Conservation (phyloP, 2,329 filamentous ascomycete genomes). For the Aspergillus sp. region DNA sequence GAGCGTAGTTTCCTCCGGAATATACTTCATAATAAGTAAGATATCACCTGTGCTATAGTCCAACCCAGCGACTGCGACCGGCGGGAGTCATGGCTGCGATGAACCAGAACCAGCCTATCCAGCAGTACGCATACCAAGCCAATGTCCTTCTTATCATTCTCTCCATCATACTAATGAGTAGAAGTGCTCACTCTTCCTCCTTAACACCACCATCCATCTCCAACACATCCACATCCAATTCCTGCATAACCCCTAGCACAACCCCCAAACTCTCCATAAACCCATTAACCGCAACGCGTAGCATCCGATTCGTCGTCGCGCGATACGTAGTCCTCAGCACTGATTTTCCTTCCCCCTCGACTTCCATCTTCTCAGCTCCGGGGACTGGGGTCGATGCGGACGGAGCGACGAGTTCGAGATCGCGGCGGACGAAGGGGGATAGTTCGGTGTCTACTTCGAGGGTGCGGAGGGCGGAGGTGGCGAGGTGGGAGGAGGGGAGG, state of each 20-base stretch:
- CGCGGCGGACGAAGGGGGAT: conserved; percentile 71
- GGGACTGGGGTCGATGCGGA: conserved; percentile 6
- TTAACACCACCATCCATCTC: conserved; percentile 27
- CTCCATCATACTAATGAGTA: no score
- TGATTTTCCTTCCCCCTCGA: conserved; percentile 33
- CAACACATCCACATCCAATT: conserved; percentile 78
- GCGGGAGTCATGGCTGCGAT: no score
- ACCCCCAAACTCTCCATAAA: conserved; percentile 88
- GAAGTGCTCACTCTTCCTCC: conserved; percentile 14
- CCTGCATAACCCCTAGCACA: conserved; percentile 81
- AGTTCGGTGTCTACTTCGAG: conserved; percentile 84
- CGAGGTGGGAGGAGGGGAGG: conserved; percentile 72
- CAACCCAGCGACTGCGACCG: no score
- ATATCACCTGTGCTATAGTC: no score
- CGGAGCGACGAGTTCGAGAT: conserved; percentile 51
- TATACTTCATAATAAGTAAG: no score
- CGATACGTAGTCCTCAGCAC: conserved; percentile 69
- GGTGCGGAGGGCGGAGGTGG: conserved; percentile 65
- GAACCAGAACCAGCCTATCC: no score
- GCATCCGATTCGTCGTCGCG: conserved; percentile 91
- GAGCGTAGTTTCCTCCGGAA: no score
- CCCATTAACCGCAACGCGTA: conserved; percentile 90
- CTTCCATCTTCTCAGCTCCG: conserved; percentile 3
- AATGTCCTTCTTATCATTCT: no score
- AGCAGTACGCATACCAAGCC: neutral